Evolutionary conservation across 2,329 filamentous ascomycete species (phyloP), one percentile per base, ranked within the genome.

Genomic region (Epichloe hybrida): DNA sequence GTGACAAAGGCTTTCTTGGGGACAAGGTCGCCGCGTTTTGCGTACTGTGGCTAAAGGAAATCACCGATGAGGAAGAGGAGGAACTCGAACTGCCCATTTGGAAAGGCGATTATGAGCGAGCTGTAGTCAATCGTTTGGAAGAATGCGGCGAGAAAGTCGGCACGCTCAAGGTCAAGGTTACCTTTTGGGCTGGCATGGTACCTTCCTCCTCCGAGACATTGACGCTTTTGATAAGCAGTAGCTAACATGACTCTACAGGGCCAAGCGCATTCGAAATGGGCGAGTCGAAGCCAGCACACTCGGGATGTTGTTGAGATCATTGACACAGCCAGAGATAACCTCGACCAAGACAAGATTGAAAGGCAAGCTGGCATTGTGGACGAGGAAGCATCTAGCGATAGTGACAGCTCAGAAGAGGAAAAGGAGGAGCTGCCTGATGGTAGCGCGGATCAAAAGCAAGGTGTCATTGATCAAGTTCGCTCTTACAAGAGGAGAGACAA

Each of bases 1-100:
- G 69, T 7, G 56, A 66, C 31, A 66, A 65, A 23, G 55, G 57
- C 15, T 50, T 64, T 50, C 76, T 47, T 58, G 77, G 37, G 61
- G 77, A 83, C 48, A 75, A 73, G 51, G 79, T 77, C 0, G 67
- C 73, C 2, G 83, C 80, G 0, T 84, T 85, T 57, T 74, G 75
- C 6, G 72, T 85, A 2, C 66, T 86, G 2, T 87, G 84, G 84
- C 70, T 87, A 17, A 78, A 80, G 55, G 79, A 86, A n/a, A 69
- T 88, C 0, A 67, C 73, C 0, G 84, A 88, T 52, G 84, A 86
- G 53, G 77, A 85, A 58, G 74, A 81, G 49, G 68, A 72, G 42
- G 77, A 74, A 0, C 58, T 84, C 8, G 72, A 71, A 4, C 60
- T 88, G 3, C 66, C 77, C 5, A 74, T 88, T 3, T 88, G 81